These are phyloP conservation scores for Boletellus emodensis DNA, from an alignment of 768 basidiomycete genomes.

Conservation along the genomic window DNA sequence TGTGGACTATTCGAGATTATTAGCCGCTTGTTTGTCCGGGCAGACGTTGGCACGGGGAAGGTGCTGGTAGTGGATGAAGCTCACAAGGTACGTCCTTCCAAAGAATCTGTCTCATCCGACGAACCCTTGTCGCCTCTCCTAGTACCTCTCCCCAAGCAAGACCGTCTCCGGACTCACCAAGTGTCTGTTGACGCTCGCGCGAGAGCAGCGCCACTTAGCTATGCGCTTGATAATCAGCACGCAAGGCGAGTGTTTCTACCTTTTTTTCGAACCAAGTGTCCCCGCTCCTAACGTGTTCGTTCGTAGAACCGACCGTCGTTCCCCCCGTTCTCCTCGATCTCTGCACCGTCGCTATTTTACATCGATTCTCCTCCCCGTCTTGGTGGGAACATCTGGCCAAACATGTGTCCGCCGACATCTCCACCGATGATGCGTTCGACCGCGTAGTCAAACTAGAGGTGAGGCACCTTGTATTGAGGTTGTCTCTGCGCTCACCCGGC, in stretches of 20 bases:
- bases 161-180: conserved; percentile 52
- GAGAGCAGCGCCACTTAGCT: conserved; percentile 67
- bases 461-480: conserved; percentile 1
- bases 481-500: neutral
- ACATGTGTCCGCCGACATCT: conserved; percentile 64
- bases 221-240: conserved; percentile 75
- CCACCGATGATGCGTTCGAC: conserved; percentile 57
- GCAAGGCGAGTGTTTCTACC: conserved; percentile 44
- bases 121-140: neutral
- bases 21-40: conserved; percentile 58
- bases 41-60: conserved; percentile 58
- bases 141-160: conserved; percentile 57
- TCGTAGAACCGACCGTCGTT: conserved; percentile 65
- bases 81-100: conserved; percentile 50
- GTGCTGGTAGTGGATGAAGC: conserved; percentile 73
- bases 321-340: conserved; percentile 65
- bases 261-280: neutral
- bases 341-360: conserved; percentile 61
- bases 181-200: conserved; percentile 52
- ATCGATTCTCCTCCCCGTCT: conserved; percentile 70
- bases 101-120: neutral
- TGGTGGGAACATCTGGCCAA: conserved; percentile 71
- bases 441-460: conserved; percentile 64
- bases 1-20: conserved; percentile 71
- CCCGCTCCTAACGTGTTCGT: neutral